These are phyloP conservation scores for Trametes punicea DNA, from an alignment of 768 basidiomycete genomes.

Conservation along the genomic window DNA sequence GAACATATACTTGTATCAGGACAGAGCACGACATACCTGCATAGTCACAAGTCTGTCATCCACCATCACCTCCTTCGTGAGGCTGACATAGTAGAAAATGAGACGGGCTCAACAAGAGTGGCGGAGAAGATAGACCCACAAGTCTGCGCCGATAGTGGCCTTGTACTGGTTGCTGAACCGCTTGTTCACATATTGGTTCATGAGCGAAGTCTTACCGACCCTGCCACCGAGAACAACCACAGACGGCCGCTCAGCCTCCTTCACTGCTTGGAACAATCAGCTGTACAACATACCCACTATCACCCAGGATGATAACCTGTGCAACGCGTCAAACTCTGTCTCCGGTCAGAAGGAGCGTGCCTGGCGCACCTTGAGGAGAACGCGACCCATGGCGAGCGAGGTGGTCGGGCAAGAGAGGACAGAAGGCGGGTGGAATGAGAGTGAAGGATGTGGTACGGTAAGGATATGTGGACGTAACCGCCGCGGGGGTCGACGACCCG, in stretches of 20 bases:
- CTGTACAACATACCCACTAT: slow-evolving; percentile 74
- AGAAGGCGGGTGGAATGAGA: slow-evolving; percentile 11
- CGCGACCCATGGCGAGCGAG: slow-evolving; percentile 64
- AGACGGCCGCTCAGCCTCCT: slow-evolving; percentile 11
- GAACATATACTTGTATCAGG: too few species aligned
- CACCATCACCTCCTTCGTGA: slow-evolving; percentile 98
- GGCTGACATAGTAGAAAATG: slow-evolving; percentile 39
- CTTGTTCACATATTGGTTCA: slow-evolving; percentile 99
- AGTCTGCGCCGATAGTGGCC: slow-evolving; percentile 97
- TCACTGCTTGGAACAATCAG: background rate
- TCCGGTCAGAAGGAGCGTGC: background rate
- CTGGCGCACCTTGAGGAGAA: slow-evolving; percentile 70
- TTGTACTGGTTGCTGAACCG: slow-evolving; percentile 99
- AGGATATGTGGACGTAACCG: slow-evolving; percentile 17
- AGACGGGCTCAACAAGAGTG: slow-evolving; percentile 4
- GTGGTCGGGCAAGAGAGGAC: slow-evolving; percentile 19
- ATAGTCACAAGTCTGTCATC: slow-evolving; percentile 98
- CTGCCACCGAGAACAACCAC: slow-evolving; percentile 1
- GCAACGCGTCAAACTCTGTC: slow-evolving; percentile 14
- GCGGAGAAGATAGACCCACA: slow-evolving; percentile 52
- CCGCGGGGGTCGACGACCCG: slow-evolving; percentile 12
- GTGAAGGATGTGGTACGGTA: slow-evolving; percentile 11
- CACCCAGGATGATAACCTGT: slow-evolving; percentile 98
- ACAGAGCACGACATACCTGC: slow-evolving; percentile 85
- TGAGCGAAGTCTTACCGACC: slow-evolving; percentile 98